Conservation (phyloP, 768 basidiomycete species). For the Lyophyllum shimeji region DNA sequence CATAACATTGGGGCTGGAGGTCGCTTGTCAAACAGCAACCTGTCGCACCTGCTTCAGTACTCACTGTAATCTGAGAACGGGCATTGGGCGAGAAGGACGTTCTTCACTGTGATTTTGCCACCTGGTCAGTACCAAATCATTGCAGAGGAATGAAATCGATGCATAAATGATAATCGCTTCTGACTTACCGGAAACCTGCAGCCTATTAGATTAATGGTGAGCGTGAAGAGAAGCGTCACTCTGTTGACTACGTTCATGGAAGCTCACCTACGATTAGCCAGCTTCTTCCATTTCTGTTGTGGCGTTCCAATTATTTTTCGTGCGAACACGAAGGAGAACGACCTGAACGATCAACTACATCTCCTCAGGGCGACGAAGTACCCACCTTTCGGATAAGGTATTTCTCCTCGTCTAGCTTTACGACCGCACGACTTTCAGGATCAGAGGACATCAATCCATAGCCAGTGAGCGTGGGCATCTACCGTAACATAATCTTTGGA, state of each 20-base stretch:
- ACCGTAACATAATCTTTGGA: slow-evolving; percentile 73
- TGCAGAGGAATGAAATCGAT: slow-evolving; percentile 4
- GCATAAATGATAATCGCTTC: background rate
- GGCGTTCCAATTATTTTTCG: slow-evolving; percentile 73
- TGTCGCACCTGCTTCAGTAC: slow-evolving; percentile 20
- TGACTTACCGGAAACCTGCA: slow-evolving; percentile 70
- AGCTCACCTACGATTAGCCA: slow-evolving; percentile 66
- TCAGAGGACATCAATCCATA: background rate
- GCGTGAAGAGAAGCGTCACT: background rate
- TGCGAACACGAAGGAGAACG: slow-evolving; percentile 1
- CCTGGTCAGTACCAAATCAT: slow-evolving; percentile 35
- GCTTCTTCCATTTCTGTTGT: slow-evolving; percentile 78
- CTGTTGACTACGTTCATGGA: slow-evolving; percentile 14
- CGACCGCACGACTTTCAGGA: background rate
- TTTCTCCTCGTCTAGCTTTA: slow-evolving; percentile 65
- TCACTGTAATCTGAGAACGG: slow-evolving; percentile 70
- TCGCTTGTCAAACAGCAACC: slow-evolving; percentile 4
- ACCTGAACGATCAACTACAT: slow-evolving; percentile 8
- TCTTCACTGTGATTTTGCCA: slow-evolving; percentile 72
- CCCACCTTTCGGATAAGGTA: slow-evolving; percentile 76
- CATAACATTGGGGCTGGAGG: slow-evolving; percentile 74
- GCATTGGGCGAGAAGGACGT: slow-evolving; percentile 72
- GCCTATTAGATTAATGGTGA: slow-evolving; percentile 33
- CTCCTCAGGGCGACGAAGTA: background rate
- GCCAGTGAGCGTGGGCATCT: slow-evolving; percentile 8